Base-by-base conservation (phyloP, 2,329 filamentous ascomycete genomes). In the Colletotrichum tabaci region DNA sequence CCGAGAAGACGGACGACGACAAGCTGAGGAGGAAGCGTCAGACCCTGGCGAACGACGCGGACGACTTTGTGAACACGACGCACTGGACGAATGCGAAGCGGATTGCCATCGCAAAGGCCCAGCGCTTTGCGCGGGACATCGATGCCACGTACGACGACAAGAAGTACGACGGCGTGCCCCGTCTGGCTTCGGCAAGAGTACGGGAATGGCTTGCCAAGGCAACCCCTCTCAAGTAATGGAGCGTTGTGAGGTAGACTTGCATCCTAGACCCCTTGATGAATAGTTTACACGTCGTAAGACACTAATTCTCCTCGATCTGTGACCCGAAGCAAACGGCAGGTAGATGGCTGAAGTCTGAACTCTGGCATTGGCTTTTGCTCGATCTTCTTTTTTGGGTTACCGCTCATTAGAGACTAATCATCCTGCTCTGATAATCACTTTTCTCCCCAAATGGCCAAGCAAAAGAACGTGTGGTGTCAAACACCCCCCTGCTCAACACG, bases 191-290 rank as follows among this genome's bases (percentile, higher is more conserved):
- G 18, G 12, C 42, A 0, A 60, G 30, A 7, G 75, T 81, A 47
- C 75, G 78, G n/a, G 73, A 79, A n/a, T 81, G 79, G 79, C 73
- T 81, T 35, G 55, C 46, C 7, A 62, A 62, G 35, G 60, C 60
- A 15, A 40, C n/a, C 13, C 60, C 60, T 26, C 60, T 38, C 18
- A 62, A 38, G 21, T 42, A n/a, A 13, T 42, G n/a, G 23, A 3
- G 15, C 1, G 23, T 21, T 6, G 16, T 16, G 9, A 40, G 1
- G 16, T 40, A 56, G n/a, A 40, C 40, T 38, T 10, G 18, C 35
- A 23, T 38, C 10, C n/a, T 42, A 42, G 18, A 23, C 35, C n/a
- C 35, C 16, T 40, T 40, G 0, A 46, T 46, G 44, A 46, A 46
- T 30, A 9, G 5, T 30, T 30, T 30, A 30, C 30, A 26, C 26